Percentiles rank a stretch among this genome's conserved stretches.
These are phyloP conservation scores for Neopestalotiopsis sp. DNA, from an alignment of 2,329 filamentous ascomycete species.

Conservation along the genomic window DNA sequence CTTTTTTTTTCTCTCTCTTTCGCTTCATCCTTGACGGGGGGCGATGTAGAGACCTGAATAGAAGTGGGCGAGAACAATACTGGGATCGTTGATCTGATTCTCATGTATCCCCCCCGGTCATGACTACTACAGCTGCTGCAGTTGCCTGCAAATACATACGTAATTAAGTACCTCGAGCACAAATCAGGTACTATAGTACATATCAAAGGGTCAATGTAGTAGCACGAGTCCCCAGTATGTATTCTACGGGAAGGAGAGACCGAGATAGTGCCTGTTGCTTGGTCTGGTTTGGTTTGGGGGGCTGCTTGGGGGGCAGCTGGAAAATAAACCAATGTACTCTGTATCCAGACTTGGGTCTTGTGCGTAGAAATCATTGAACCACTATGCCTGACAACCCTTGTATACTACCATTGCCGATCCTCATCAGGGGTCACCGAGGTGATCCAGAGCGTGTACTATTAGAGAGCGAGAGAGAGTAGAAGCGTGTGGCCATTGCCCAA, in stretches of 20 bases:
- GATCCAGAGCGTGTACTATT: background rate
- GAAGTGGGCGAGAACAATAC: background rate
- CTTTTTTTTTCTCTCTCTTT: background rate
- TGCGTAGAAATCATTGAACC: background rate
- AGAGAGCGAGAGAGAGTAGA: background rate
- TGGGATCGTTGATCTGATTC: too few relatives aligned
- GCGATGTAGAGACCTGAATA: background rate
- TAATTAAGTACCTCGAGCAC: background rate
- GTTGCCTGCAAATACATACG: background rate
- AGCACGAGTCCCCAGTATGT: background rate
- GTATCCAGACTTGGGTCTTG: background rate
- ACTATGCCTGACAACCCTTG: slow-evolving; percentile 4
- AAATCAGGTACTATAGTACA: too few relatives aligned
- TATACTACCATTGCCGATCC: slow-evolving; percentile 6
- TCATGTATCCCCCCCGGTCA: background rate
- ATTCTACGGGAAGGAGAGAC: slow-evolving; percentile 12
- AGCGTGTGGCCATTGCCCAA: background rate
- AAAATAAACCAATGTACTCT: background rate
- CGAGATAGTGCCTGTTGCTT: slow-evolving; percentile 14
- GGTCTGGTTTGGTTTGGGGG: background rate
- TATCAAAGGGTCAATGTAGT: background rate
- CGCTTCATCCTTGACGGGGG: too few relatives aligned
- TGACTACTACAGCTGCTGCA: background rate
- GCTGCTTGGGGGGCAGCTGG: background rate
- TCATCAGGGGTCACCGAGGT: slow-evolving; percentile 5